Conservation (phyloP, 441 rosid species). For the Erodium trifolium region DNA sequence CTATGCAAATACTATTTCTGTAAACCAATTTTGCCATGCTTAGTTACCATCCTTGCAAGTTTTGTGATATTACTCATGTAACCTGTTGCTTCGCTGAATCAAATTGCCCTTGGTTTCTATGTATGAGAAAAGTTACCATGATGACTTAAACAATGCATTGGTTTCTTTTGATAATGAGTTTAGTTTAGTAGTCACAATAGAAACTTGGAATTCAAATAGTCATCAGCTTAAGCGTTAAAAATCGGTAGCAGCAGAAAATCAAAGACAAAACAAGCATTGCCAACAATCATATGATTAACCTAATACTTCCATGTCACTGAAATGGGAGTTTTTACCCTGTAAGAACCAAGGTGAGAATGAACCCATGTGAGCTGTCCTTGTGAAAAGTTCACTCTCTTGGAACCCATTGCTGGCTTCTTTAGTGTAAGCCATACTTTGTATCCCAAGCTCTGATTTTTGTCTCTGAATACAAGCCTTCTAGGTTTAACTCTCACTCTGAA, state of each 20-base stretch:
- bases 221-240: background rate
- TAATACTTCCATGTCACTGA: constrained; percentile 65
- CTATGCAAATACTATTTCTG: constrained; percentile 10
- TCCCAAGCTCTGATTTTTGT: constrained; percentile 45
- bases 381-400: constrained; percentile 26
- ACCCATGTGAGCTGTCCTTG: constrained; percentile 82
- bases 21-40: background rate
- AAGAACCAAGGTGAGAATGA: constrained; percentile 34
- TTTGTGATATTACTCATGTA: background rate
- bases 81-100: background rate
- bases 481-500: constrained; percentile 44
- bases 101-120: background rate
- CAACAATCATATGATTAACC: background rate
- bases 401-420: constrained; percentile 33
- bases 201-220: background rate
- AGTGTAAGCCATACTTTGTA: constrained; percentile 52
- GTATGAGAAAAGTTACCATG: background rate
- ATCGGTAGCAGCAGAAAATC: constrained; percentile 11
- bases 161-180: too few species aligned
- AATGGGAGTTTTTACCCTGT: constrained; percentile 72
- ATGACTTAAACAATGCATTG: too few species aligned
- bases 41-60: background rate
- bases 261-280: constrained; percentile 9
- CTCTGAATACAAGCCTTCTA: constrained; percentile 34
- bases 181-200: background rate